Evolutionary conservation across 1,139 yeast species (phyloP).

Genomic region (Zygosaccharomyces sapae): DNA sequence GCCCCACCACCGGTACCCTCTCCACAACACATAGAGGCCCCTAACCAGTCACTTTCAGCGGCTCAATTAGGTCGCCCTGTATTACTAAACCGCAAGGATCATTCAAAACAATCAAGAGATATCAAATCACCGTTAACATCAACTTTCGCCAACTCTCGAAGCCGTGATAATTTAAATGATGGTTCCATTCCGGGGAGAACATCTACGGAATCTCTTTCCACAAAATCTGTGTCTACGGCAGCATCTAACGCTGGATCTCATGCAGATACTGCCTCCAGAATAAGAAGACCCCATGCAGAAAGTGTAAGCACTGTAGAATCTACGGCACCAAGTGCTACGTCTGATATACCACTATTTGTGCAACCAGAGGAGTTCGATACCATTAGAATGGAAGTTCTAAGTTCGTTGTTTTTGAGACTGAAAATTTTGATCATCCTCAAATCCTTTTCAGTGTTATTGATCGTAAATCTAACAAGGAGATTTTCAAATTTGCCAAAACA

Average conservation of each 20-base stretch:
- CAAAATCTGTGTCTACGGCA: conserved; percentile 8
- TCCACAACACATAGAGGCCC: conserved; percentile 11
- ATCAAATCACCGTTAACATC: conserved; percentile 3
- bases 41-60: conserved; percentile 8
- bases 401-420: conserved; percentile 49
- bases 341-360: conserved; percentile 48
- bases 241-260: conserved; percentile 6
- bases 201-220: background rate
- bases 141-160: conserved; percentile 6
- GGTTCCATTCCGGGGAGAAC: background rate
- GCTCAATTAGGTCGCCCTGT: conserved; percentile 24
- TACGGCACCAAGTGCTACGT: conserved; percentile 14
- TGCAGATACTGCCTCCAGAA: background rate
- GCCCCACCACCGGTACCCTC: conserved; percentile 18
- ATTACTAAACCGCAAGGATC: conserved; percentile 17
- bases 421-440: conserved; percentile 51
- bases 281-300: conserved; percentile 13
- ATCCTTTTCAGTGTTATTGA: conserved; percentile 62
- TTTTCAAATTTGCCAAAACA: conserved; percentile 69
- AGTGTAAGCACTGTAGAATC: conserved; percentile 17
- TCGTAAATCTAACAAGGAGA: conserved; percentile 53
- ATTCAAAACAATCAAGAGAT: background rate
- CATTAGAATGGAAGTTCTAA: conserved; percentile 53
- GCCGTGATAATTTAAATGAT: conserved; percentile 1
- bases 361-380: conserved; percentile 66